phyloP scores from a whole-genome alignment of 306 rosid genomes.

The Gynostemma pentaphyllum region DNA sequence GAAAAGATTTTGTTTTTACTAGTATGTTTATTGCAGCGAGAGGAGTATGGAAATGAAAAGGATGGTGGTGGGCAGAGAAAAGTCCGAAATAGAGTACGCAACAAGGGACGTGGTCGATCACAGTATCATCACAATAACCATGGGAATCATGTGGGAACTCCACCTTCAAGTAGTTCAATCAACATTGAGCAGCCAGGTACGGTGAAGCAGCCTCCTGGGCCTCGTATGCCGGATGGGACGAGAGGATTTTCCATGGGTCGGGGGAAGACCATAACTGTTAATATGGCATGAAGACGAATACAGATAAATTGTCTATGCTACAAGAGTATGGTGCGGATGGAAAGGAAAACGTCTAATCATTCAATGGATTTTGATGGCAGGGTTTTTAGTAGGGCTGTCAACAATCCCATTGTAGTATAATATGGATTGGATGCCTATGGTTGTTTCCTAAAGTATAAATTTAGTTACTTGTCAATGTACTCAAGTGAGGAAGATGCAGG shows the following conservation, averaged over 20 bases:
- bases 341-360: background rate
- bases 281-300: conserved; percentile 26
- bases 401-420: background rate
- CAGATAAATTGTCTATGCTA: too few relatives aligned
- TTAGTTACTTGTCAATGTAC: background rate
- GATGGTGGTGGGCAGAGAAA: conserved; percentile 68
- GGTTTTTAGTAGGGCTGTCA: conserved; percentile 18
- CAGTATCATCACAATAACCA: conserved; percentile 53
- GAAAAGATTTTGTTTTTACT: background rate
- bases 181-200: conserved; percentile 34
- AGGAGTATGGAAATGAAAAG: conserved; percentile 65
- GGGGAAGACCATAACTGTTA: conserved; percentile 67
- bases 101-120: conserved; percentile 73
- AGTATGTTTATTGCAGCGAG: conserved; percentile 43
- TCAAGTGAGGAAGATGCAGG: background rate
- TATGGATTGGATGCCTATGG: background rate
- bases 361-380: conserved; percentile 7
- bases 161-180: conserved; percentile 34
- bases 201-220: conserved; percentile 84
- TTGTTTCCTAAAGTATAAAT: background rate
- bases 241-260: conserved; percentile 93
- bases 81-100: conserved; percentile 52
- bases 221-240: conserved; percentile 98
- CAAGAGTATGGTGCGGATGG: background rate
- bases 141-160: conserved; percentile 44